These are phyloP conservation scores for Hygrocybe punicea DNA, from an alignment of 768 basidiomycete genomes.

Conservation along the genomic window DNA sequence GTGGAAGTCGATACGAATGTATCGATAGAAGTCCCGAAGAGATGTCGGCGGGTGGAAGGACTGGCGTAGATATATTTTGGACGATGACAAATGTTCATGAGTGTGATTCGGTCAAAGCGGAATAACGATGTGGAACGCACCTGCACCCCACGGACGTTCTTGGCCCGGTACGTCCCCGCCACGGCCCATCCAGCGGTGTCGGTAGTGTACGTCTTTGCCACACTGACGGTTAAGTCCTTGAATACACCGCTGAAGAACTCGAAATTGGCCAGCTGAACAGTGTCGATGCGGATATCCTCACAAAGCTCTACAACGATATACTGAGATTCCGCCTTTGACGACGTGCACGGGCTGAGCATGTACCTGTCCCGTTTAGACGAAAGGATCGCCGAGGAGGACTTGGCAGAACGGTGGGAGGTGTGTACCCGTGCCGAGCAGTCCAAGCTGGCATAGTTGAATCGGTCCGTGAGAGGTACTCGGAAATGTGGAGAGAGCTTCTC, in stretches of 20 bases:
- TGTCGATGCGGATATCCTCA: constrained; percentile 96
- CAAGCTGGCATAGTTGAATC: constrained; percentile 90
- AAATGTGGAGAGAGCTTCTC: constrained; percentile 56
- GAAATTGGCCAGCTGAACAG: constrained; percentile 92
- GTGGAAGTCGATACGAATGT: constrained; percentile 89
- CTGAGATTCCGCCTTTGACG: constrained; percentile 52
- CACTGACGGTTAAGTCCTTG: constrained; percentile 85
- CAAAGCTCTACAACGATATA: constrained; percentile 95
- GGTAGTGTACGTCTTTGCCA: constrained; percentile 73
- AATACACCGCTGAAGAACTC: constrained; percentile 98
- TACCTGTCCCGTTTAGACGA: constrained; percentile 89
- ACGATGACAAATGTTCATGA: neutral
- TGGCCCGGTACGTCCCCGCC: constrained; percentile 79
- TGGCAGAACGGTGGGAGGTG: constrained; percentile 73
- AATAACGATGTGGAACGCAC: constrained; percentile 41
- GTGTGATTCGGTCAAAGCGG: neutral
- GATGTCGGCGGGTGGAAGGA: constrained; percentile 76
- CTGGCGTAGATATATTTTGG: constrained; percentile 29
- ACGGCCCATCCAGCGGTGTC: constrained; percentile 61
- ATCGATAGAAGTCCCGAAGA: constrained; percentile 84
- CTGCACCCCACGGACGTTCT: constrained; percentile 89
- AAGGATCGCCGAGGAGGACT: constrained; percentile 79
- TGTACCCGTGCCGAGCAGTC: constrained; percentile 96
- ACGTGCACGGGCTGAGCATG: constrained; percentile 90
- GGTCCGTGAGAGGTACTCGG: constrained; percentile 72